phyloP scores from a whole-genome alignment of 1,139 yeast genomes.

The Ogataea hybrid region DNA sequence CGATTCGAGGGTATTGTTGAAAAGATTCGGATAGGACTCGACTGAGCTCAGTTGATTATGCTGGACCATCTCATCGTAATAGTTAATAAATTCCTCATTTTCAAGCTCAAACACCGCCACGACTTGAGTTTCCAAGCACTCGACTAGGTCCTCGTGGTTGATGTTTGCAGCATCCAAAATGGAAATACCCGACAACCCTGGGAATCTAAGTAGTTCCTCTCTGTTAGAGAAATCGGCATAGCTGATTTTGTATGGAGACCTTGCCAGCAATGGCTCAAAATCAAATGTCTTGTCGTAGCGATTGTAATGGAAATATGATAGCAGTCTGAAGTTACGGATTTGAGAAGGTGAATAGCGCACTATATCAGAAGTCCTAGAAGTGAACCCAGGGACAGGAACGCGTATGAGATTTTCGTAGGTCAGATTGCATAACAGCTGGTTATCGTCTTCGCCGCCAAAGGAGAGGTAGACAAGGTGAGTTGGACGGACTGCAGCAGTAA shows the following conservation, averaged over 20 bases:
- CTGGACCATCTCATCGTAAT: constrained; percentile 9
- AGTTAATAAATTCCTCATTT: constrained; percentile 15
- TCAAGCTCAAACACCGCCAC: constrained; percentile 45
- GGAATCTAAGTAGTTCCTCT: constrained; percentile 27
- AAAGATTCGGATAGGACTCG: constrained; percentile 18
- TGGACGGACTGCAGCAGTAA: constrained; percentile 51
- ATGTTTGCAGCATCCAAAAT: constrained; percentile 38
- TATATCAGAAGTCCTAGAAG: constrained; percentile 9
- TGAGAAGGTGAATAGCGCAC: constrained; percentile 50
- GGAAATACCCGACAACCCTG: constrained; percentile 40
- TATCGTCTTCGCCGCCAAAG: constrained; percentile 32
- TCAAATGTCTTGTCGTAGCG: constrained; percentile 35
- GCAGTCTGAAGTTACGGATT: constrained; percentile 47
- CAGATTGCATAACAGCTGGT: constrained; percentile 18
- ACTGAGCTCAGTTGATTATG: not conserved
- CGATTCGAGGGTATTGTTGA: constrained; percentile 12
- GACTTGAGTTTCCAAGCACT: constrained; percentile 52
- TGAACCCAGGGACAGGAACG: constrained; percentile 26
- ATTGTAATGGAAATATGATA: constrained; percentile 53
- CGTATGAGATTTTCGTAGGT: constrained; percentile 21
- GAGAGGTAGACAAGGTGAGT: constrained; percentile 49
- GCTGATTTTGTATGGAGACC: constrained; percentile 50
- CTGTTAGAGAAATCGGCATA: constrained; percentile 33
- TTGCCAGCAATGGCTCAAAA: constrained; percentile 48
- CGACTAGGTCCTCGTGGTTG: constrained; percentile 38